Base-by-base conservation (phyloP, 179 eudicot species). In the Drosera spatulata region DNA sequence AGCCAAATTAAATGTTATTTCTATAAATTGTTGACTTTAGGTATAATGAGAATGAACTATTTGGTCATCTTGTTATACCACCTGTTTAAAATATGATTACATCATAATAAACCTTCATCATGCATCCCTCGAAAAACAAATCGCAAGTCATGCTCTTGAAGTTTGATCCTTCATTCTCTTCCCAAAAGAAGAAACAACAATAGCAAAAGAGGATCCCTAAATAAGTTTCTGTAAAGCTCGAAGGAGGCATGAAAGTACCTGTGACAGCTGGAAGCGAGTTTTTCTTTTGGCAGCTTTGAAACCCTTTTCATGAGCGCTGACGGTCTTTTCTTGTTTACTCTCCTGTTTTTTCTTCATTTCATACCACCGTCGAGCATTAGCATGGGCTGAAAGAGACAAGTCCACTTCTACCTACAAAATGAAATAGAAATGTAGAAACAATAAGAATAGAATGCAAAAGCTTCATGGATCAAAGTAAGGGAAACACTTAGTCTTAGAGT, bases 271-370 rank as follows among this genome's bases (percentile, higher is more conserved):
- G 58, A 84, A 80, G 53, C 88, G 84, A 14, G 97, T 89, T 82
- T 93, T 93, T 61, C 74, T 89, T 80, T 93, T 97, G 55, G 97
- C 99, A 74, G 99, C 99, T 77, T 93, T 93, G 64, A 93, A 93
- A 70, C 97, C 99, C 63, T 93, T 89, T 69, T 90, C 99, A 73
- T 89, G 99, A 67, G 99, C 97, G 67, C 93, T 84, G 39, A 83
- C 48, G 67, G 99, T 93, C 68, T 93, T 93, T 68, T 86, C 99
- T 72, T 93, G 95, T 68, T 93, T 93, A 76, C 82, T 89, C 73
- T 93, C 99, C 73, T 93, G 97, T 66, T 69, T 93, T 64, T 93
- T 93, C 82, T 93, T 93, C 83, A 82, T 83, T 58, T 83, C 99
- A 79, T 84, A 93, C 91, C 95, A 93, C 55, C 85, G 78, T 7